A percentile compares a stretch with the other conserved stretches of the same genome.
These are phyloP conservation scores for Metahyphopichia silvanorum DNA, from an alignment of 805 yeast species.

Conservation along the genomic window DNA sequence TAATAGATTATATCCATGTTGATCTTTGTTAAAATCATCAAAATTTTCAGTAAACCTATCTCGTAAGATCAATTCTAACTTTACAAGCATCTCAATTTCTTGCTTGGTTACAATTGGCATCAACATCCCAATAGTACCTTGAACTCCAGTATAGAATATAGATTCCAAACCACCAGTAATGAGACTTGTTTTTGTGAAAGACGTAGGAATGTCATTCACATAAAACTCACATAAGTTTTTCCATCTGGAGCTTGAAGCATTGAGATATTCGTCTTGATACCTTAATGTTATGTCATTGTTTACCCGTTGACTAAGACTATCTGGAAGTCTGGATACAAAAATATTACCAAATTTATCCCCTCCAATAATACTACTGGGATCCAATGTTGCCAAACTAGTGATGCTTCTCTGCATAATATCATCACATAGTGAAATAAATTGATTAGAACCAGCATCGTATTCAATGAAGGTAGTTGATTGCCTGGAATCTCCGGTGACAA, in stretches of 20 bases:
- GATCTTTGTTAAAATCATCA: slow-evolving; percentile 20
- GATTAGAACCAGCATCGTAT: slow-evolving; percentile 45
- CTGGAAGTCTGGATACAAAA: slow-evolving; percentile 61
- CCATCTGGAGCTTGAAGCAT: slow-evolving; percentile 54
- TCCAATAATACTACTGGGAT: slow-evolving; percentile 70
- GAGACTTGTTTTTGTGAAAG: slow-evolving; percentile 51
- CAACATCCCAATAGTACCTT: slow-evolving; percentile 77
- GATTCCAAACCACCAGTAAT: slow-evolving; percentile 68
- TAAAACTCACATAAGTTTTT: slow-evolving; percentile 54
- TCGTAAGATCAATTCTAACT: slow-evolving; percentile 49
- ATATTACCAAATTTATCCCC: slow-evolving; percentile 89
- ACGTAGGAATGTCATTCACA: slow-evolving; percentile 67
- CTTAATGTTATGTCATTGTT: slow-evolving; percentile 46
- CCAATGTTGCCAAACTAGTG: slow-evolving; percentile 59
- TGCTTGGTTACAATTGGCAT: slow-evolving; percentile 61
- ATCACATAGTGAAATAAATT: slow-evolving; percentile 63
- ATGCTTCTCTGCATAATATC: slow-evolving; percentile 69
- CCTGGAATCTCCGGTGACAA: slow-evolving; percentile 70
- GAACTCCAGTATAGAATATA: slow-evolving; percentile 69
- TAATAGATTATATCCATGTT: slow-evolving; percentile 35
- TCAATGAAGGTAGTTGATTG: slow-evolving; percentile 59
- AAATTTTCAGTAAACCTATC: slow-evolving; percentile 21
- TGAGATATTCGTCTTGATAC: slow-evolving; percentile 31
- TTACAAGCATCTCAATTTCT: slow-evolving; percentile 59
- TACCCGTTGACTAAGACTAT: slow-evolving; percentile 43